phyloP scores from a whole-genome alignment of 495 filamentous ascomycete genomes.

The Penicillium maclennaniae region DNA sequence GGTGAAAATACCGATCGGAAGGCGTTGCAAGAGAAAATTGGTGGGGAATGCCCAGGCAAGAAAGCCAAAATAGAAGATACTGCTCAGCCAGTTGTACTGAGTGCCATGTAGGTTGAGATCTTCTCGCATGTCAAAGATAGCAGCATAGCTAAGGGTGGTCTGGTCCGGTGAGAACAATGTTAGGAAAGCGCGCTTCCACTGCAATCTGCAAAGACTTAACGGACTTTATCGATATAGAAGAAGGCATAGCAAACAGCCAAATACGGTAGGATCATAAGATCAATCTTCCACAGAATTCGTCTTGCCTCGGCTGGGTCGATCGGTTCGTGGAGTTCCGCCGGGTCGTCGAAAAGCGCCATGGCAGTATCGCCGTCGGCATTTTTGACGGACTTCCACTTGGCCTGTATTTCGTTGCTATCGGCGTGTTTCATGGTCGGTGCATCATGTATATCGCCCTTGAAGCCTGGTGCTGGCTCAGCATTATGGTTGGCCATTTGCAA shows the following conservation, averaged over 20 bases:
- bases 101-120: slow-evolving; percentile 44
- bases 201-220: slow-evolving; percentile 4
- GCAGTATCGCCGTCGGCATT: slow-evolving; percentile 41
- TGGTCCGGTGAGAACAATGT: slow-evolving; percentile 11
- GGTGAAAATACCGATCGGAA: slow-evolving; percentile 45
- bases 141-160: slow-evolving; percentile 55
- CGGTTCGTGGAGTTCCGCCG: slow-evolving; percentile 41
- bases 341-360: slow-evolving; percentile 42
- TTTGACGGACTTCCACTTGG: slow-evolving; percentile 28
- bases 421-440: slow-evolving; percentile 22
- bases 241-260: slow-evolving; percentile 58
- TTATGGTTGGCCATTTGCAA: slow-evolving; percentile 10
- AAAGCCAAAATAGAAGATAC: slow-evolving; percentile 51
- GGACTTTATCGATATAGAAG: slow-evolving; percentile 56
- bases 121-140: slow-evolving; percentile 55
- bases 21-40: slow-evolving; percentile 53
- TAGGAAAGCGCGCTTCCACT: background rate
- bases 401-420: slow-evolving; percentile 21
- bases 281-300: slow-evolving; percentile 52
- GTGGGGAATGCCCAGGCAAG: slow-evolving; percentile 48
- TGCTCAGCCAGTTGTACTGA: slow-evolving; percentile 49
- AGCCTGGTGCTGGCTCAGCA: slow-evolving; percentile 13
- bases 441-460: slow-evolving; percentile 23
- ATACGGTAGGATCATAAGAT: slow-evolving; percentile 48
- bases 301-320: slow-evolving; percentile 47